Evolutionary conservation across 2,329 filamentous ascomycete species (phyloP), one percentile per base, ranked within the genome.

Genomic region (Rhexocercosporidium sp.): DNA sequence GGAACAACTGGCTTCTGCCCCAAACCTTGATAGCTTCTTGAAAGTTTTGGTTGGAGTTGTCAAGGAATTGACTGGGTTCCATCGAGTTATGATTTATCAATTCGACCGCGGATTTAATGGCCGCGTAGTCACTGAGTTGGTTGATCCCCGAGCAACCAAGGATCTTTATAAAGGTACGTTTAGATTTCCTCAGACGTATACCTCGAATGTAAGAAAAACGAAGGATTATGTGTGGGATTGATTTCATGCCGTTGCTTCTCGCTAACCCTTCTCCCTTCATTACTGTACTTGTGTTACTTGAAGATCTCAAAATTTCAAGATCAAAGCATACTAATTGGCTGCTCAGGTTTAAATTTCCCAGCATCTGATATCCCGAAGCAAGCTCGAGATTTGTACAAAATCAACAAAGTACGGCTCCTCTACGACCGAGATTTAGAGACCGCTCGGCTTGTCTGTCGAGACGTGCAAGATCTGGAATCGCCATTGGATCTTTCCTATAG

Each of bases 51-150:
- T 95, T 0, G 93, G 93, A 0, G 91, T 97, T 8, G 88, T 97
- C 39, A 97, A 96, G 75, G 94, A 97, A 75, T 77, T 97, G 59
- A 96, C 93, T 0, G 93, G 94, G 0, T 97, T 97, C 71, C 94
- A 97, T 75, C 91, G 94, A 14, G 92, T 97, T 57, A 94, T 97
- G 92, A 86, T 97, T 1, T 97, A 97, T 75, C 93, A 97, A 77
- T 97, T 97, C 70, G 94, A 97, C 77, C 83, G 88, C 4, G 79
- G 84, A 0, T 96, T 91, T 83, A 97, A 96, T 73, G 94, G 93
- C 20, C 89, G 92, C 65, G 93, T 97, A 0, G 93, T 97, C 4
- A 93, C 93, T 0, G 94, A 97, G 77, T 82, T 97, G 12, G 91
- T 97, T 9, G 92, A 97, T 76, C 92, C 92, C 1, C 83, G 87